Conservation (phyloP, 2,329 filamentous ascomycete species). For the Cadophora luteo-olivacea region DNA sequence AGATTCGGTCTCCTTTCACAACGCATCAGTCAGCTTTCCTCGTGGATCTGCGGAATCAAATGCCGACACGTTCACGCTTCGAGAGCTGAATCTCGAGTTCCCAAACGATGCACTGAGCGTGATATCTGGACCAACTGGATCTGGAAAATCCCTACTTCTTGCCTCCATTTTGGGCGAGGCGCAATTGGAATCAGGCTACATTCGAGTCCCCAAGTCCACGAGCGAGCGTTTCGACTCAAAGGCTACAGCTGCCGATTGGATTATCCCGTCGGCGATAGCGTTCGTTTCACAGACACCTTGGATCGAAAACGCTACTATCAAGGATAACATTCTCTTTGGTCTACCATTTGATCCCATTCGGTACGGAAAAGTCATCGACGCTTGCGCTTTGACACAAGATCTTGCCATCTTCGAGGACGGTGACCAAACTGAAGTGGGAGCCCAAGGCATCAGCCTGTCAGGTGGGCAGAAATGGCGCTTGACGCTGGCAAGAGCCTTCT, state of each 20-base stretch:
- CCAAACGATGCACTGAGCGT: slow-evolving; percentile 72
- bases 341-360: slow-evolving; percentile 69
- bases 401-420: slow-evolving; percentile 76
- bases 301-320: slow-evolving; percentile 81
- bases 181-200: slow-evolving; percentile 67
- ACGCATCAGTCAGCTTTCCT: slow-evolving; percentile 71
- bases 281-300: slow-evolving; percentile 82
- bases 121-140: slow-evolving; percentile 77
- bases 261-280: slow-evolving; percentile 69
- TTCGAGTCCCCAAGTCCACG: slow-evolving; percentile 55
- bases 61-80: slow-evolving; percentile 66
- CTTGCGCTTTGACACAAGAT: slow-evolving; percentile 76
- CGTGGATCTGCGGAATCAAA: slow-evolving; percentile 8
- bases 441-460: slow-evolving; percentile 81
- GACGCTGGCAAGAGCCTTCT: slow-evolving; percentile 77
- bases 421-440: slow-evolving; percentile 79
- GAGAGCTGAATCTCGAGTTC: slow-evolving; percentile 69
- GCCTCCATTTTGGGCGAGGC: slow-evolving; percentile 77
- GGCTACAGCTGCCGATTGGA: slow-evolving; percentile 67
- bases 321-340: slow-evolving; percentile 79
- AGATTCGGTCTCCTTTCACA: slow-evolving; percentile 66
- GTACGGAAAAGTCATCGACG: slow-evolving; percentile 71
- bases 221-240: slow-evolving; percentile 59
- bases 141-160: slow-evolving; percentile 77
- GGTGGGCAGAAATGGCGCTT: slow-evolving; percentile 72